phyloP scores from a whole-genome alignment of 106 monocot genomes.

The Alisma plantagoaquatica region DNA sequence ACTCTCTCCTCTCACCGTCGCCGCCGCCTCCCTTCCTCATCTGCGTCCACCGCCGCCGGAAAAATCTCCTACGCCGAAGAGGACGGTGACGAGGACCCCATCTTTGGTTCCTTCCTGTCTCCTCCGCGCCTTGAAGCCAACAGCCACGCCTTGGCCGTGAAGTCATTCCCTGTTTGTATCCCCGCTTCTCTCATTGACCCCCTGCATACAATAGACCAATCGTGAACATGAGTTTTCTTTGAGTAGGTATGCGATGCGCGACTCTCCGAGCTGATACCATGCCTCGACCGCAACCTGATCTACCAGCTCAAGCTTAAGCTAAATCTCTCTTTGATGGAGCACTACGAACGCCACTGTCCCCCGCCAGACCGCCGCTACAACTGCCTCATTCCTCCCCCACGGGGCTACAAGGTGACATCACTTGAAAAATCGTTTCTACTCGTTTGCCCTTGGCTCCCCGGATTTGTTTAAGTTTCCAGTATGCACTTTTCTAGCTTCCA shows the following conservation, averaged over 20 bases:
- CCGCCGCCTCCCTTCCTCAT: constrained; percentile 5
- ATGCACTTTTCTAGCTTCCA: no score
- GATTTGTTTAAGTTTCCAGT: not conserved
- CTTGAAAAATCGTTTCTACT: no score
- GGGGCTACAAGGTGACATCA: constrained; percentile 47
- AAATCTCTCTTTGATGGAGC: constrained; percentile 65
- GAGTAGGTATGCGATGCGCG: constrained; percentile 54
- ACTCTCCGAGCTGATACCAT: constrained; percentile 78
- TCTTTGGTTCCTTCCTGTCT: constrained; percentile 2
- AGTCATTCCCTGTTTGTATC: constrained; percentile 42
- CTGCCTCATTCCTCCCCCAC: constrained; percentile 75
- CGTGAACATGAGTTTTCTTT: not conserved
- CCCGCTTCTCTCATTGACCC: not conserved
- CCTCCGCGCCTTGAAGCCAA: not conserved
- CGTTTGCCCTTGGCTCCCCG: no score
- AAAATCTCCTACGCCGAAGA: constrained; percentile 1
- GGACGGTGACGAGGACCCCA: constrained; percentile 3
- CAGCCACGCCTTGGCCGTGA: constrained; percentile 5
- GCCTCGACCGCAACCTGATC: constrained; percentile 66
- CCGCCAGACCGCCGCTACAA: constrained; percentile 39
- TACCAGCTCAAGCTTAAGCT: constrained; percentile 68
- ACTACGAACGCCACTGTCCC: constrained; percentile 90
- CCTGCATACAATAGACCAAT: not conserved
- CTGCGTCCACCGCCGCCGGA: no score
- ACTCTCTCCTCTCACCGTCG: constrained; percentile 15